A percentile compares a stretch with the other conserved stretches of the same genome.
phyloP scores from a whole-genome alignment of 371 early-diverging fungal species.

The Globomyces sp. region DNA sequence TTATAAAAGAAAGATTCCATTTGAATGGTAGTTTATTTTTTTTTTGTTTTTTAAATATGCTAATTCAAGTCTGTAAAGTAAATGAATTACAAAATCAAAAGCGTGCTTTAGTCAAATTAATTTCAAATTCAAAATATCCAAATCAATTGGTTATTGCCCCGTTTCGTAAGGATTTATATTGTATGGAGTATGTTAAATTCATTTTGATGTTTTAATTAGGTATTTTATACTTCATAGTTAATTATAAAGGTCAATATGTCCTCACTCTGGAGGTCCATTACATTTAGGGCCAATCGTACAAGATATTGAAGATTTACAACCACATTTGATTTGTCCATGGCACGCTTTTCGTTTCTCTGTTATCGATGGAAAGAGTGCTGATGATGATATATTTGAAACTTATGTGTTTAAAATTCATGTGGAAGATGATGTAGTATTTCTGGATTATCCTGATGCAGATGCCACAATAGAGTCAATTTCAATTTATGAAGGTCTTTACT shows the following conservation, averaged over 20 bases:
- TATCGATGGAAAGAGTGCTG: conserved; percentile 20
- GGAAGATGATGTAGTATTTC: background rate
- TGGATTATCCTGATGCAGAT: background rate
- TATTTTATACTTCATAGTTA: too few species aligned
- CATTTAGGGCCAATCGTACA: conserved; percentile 29
- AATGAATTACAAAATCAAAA: too few species aligned
- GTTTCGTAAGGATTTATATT: background rate
- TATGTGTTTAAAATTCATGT: background rate
- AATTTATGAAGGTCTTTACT: too few species aligned
- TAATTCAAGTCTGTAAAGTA: too few species aligned
- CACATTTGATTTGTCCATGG: conserved; percentile 44
- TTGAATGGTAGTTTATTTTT: too few species aligned
- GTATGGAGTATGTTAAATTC: conserved; percentile 2
- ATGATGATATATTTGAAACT: conserved; percentile 18
- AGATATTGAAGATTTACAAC: conserved; percentile 29
- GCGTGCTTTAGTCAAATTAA: too few species aligned
- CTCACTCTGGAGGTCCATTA: conserved; percentile 38
- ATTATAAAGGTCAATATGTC: conserved; percentile 29
- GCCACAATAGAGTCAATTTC: too few species aligned
- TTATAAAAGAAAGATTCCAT: too few species aligned
- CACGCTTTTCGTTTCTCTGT: conserved; percentile 36
- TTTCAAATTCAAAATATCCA: too few species aligned
- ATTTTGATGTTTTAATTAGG: conserved; percentile 12
- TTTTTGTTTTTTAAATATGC: too few species aligned
- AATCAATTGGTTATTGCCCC: too few species aligned